These are phyloP conservation scores for Wickerhamiella dianesei DNA, from an alignment of 805 yeast species.

Conservation along the genomic window DNA sequence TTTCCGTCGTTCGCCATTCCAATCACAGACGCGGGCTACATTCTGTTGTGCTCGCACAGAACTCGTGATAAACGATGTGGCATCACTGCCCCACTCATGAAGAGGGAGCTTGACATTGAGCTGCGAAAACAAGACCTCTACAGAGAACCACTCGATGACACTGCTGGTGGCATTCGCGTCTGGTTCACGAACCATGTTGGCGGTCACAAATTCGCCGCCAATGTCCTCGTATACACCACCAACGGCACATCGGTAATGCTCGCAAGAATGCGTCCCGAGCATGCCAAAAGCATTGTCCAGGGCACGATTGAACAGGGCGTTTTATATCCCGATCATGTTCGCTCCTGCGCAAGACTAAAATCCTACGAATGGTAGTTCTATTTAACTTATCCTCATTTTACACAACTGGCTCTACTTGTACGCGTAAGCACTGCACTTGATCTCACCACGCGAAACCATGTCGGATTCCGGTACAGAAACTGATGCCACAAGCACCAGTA, in stretches of 20 bases:
- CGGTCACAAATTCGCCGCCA: slow-evolving; percentile 91
- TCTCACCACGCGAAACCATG: too few relatives aligned
- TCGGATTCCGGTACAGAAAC: background rate
- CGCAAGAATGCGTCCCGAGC: slow-evolving; percentile 70
- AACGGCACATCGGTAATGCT: slow-evolving; percentile 75
- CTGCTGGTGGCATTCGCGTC: slow-evolving; percentile 63
- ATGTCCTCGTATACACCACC: slow-evolving; percentile 60
- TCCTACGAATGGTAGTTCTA: slow-evolving; percentile 21
- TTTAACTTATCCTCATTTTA: background rate
- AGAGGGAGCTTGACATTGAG: slow-evolving; percentile 58
- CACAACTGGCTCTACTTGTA: background rate
- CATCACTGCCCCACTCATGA: slow-evolving; percentile 81
- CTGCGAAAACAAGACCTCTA: slow-evolving; percentile 57
- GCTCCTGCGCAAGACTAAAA: slow-evolving; percentile 31
- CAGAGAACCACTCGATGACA: slow-evolving; percentile 63
- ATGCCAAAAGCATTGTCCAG: slow-evolving; percentile 59
- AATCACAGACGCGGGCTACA: slow-evolving; percentile 20
- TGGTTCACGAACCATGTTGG: slow-evolving; percentile 77
- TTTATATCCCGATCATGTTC: slow-evolving; percentile 56
- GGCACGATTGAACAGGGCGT: slow-evolving; percentile 56
- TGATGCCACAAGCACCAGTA: background rate
- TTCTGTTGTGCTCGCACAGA: slow-evolving; percentile 76
- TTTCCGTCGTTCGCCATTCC: slow-evolving; percentile 13
- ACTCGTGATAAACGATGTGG: slow-evolving; percentile 93
- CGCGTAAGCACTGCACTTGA: background rate